Evolutionary conservation across 2,329 filamentous ascomycete species (phyloP).

Genomic region (Colletotrichum echinochloae): DNA sequence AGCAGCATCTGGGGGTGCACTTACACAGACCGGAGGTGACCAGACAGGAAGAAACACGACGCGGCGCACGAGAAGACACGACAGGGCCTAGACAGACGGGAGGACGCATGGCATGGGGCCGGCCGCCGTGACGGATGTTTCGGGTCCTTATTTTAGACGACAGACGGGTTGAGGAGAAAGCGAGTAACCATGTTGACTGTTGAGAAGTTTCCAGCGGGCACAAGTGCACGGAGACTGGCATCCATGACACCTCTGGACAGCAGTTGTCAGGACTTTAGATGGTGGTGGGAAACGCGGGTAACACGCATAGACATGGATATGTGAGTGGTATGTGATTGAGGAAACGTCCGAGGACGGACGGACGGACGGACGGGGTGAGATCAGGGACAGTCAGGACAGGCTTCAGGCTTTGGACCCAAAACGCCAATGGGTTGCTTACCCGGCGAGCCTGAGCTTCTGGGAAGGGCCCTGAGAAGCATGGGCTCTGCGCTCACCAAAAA

Average conservation of each 20-base stretch:
- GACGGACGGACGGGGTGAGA: neutral
- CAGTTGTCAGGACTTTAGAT: conserved; percentile 25
- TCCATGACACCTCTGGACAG: conserved; percentile 22
- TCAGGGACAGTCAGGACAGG: no score
- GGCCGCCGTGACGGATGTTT: conserved; percentile 27
- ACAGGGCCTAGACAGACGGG: conserved; percentile 32
- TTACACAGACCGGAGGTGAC: conserved; percentile 17
- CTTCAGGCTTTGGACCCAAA: conserved; percentile 27
- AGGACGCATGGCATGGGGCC: conserved; percentile 29
- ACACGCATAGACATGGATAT: conserved; percentile 16
- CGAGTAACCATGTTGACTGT: conserved; percentile 13
- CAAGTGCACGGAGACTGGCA: conserved; percentile 15
- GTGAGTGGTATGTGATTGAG: neutral
- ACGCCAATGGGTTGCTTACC: conserved; percentile 23
- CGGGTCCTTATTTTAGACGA: conserved; percentile 36
- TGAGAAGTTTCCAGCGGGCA: conserved; percentile 26
- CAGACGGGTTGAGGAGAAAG: neutral
- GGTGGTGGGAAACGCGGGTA: conserved; percentile 1
- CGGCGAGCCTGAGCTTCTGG: conserved; percentile 1
- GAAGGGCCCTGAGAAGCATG: neutral
- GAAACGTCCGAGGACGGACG: neutral
- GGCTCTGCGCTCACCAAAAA: neutral
- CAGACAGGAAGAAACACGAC: conserved; percentile 11
- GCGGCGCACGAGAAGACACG: conserved; percentile 8
- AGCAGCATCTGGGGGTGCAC: neutral